Conservation (phyloP, 202 grass and related monocot species). For the Schoenoplectus triqueter region DNA sequence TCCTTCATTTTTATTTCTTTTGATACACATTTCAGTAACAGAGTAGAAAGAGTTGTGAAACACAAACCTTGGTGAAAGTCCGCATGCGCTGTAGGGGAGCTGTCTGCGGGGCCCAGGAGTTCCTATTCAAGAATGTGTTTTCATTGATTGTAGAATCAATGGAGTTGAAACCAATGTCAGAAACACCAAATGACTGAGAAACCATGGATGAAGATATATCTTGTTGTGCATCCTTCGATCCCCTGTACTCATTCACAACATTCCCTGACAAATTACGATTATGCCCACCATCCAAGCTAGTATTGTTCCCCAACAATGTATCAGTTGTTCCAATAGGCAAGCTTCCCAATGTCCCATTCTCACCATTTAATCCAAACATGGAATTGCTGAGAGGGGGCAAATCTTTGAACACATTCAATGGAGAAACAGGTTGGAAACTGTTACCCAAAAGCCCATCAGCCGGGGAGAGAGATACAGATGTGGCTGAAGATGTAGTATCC, state of each 20-base stretch:
- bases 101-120: slow-evolving; percentile 56
- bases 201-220: slow-evolving; percentile 97
- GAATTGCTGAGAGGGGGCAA: slow-evolving; percentile 70
- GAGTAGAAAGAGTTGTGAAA: slow-evolving; percentile 14
- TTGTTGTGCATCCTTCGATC: slow-evolving; percentile 78
- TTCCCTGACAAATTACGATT: too few species aligned
- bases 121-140: slow-evolving; percentile 76
- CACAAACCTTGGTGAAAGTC: slow-evolving; percentile 94
- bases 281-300: slow-evolving; percentile 57
- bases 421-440: slow-evolving; percentile 54
- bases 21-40: slow-evolving; percentile 30
- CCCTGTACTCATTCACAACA: slow-evolving; percentile 61
- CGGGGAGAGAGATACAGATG: slow-evolving; percentile 79
- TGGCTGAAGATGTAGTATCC: slow-evolving; percentile 88
- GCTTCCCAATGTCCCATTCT: slow-evolving; percentile 56
- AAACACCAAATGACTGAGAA: slow-evolving; percentile 95
- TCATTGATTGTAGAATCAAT: slow-evolving; percentile 95
- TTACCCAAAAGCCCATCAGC: slow-evolving; percentile 78
- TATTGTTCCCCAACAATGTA: slow-evolving; percentile 67
- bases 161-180: slow-evolving; percentile 92
- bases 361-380: slow-evolving; percentile 79
- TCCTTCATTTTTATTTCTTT: slow-evolving; percentile 23
- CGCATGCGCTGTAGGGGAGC: slow-evolving; percentile 74
- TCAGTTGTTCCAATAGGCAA: slow-evolving; percentile 70
- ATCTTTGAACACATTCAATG: slow-evolving; percentile 58